Evolutionary conservation across 2,329 filamentous ascomycete species (phyloP).

Genomic region (Mariannaea elegans): DNA sequence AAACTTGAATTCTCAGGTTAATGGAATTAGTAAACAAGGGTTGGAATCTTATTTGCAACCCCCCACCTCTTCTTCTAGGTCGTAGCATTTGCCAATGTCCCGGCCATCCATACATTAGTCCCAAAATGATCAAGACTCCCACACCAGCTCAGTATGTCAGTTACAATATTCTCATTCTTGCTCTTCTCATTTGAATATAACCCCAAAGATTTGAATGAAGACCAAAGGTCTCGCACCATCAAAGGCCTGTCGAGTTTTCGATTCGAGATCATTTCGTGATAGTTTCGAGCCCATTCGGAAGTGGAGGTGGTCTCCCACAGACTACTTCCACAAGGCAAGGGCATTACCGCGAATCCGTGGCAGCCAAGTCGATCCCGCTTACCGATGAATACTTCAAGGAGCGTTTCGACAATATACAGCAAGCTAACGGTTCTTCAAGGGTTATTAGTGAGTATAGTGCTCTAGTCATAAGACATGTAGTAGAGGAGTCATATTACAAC

Average conservation of each 20-base stretch:
- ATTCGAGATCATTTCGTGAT: background rate
- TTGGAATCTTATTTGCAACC: too few relatives aligned
- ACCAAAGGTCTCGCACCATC: background rate
- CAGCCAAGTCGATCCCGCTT: background rate
- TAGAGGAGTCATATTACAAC: background rate
- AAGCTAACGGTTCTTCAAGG: conserved; percentile 18
- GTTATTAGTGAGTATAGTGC: background rate
- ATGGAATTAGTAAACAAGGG: too few relatives aligned
- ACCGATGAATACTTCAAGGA: conserved; percentile 25
- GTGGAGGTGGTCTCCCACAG: conserved; percentile 8
- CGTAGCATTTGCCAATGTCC: background rate
- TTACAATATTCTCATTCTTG: background rate
- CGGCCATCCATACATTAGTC: conserved; percentile 20
- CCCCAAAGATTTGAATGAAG: background rate
- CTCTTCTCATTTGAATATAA: background rate
- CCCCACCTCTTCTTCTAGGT: background rate
- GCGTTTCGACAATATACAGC: conserved; percentile 23
- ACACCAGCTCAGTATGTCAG: conserved; percentile 17
- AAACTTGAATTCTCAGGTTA: too few relatives aligned
- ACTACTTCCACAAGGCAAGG: background rate
- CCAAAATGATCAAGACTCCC: conserved; percentile 21
- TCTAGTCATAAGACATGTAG: background rate
- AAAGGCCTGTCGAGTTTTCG: background rate
- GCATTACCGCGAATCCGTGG: background rate
- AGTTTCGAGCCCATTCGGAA: background rate